Evolutionary conservation across 305 asterid species (phyloP), one percentile per base, ranked within the genome.

Genomic region (Ruellia speciosa): DNA sequence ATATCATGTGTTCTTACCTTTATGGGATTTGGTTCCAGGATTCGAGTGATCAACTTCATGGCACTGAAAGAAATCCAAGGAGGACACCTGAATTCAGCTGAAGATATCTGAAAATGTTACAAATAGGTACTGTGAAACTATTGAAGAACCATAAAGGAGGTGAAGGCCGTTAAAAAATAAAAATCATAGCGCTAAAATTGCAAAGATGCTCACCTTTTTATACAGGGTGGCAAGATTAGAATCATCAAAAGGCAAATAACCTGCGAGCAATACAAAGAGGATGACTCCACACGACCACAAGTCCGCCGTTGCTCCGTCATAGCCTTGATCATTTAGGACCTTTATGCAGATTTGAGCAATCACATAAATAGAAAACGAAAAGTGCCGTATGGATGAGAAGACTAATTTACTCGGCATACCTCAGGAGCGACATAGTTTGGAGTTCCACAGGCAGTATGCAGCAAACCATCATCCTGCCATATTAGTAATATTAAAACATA

Each of bases 241-340:
- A 62, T 90, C 97, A 19, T 87, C 93, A 35, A 90, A 90, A 57
- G 97, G 96, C 78, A 90, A 75, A 77, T 81, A 81, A 60, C 97
- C 97, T 15, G 97, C 93, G 60, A 84, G 89, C 68, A 89, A 69
- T 54, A 84, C 97, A 73, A 80, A 89, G 66, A 86, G 93, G 41
- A 90, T 87, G 66, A 90, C 96, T 68, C 97, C 96, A 65, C 97
- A 87, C 0, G 97, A 90, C 97, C 97, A 90, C 74, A 90, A 68
- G 62, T 87, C 97, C 5, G 97, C 95, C 0, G 79, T 75, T 60
- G 94, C 88, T 63, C 97, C 97, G 60, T 89, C 84, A 71, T 89
- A 90, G 64, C 93, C 93, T 75, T 75, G 81, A 75, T 85, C 81
- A 55, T 82, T 82, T 9, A 90, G 84, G 70, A 90, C 82, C 97